Evolutionary conservation across 345 rosid species (phyloP).

Genomic region (Melaleuca quinquenervia): DNA sequence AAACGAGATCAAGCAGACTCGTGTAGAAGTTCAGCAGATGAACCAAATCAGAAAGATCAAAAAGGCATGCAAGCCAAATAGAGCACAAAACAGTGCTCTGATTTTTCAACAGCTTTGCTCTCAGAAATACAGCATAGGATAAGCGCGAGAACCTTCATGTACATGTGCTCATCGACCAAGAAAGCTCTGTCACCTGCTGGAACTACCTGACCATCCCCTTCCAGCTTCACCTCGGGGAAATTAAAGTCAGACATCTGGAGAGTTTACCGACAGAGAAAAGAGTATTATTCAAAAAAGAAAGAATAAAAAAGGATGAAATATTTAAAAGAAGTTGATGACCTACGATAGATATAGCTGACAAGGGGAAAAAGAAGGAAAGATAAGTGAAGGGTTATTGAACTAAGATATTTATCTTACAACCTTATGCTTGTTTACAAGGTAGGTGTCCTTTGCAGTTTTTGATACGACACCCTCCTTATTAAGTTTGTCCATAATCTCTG

Average conservation of each 20-base stretch:
- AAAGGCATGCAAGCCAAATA: neutral
- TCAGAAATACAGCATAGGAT: neutral
- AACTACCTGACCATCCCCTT: conserved; percentile 30
- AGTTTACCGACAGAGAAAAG: neutral
- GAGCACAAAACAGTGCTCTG: neutral
- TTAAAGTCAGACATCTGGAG: conserved; percentile 41
- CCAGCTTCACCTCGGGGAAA: conserved; percentile 67
- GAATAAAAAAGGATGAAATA: neutral
- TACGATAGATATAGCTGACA: neutral
- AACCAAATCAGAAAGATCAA: neutral
- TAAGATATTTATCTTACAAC: conserved; percentile 7
- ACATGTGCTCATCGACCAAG: conserved; percentile 42
- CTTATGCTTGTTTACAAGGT: conserved; percentile 51
- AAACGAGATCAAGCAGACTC: neutral
- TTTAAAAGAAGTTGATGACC: neutral
- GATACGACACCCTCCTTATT: conserved; percentile 51
- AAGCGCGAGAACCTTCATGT: conserved; percentile 53
- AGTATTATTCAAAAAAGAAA: neutral
- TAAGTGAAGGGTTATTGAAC: neutral
- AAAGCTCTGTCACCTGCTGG: conserved; percentile 26
- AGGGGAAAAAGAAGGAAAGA: neutral
- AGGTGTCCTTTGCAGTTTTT: conserved; percentile 51
- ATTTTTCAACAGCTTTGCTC: neutral
- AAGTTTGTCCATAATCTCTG: conserved; percentile 86
- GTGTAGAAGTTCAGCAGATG: neutral